Evolutionary conservation across 1,284 basidiomycete genomes (phyloP).

Genomic region (Malassezia vespertilionis): DNA sequence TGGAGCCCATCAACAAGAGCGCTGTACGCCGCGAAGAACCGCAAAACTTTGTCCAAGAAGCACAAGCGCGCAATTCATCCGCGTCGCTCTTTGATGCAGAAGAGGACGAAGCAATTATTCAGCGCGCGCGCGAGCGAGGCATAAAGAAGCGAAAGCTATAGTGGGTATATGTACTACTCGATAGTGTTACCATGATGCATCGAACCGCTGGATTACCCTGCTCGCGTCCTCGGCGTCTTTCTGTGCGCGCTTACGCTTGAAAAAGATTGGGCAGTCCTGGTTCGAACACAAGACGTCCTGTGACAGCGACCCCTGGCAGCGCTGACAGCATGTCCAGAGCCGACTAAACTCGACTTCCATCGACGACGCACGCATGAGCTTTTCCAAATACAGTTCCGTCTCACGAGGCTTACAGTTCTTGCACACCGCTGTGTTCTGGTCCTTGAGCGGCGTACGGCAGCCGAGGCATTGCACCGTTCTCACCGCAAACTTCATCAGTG

Average conservation of each 20-base stretch:
- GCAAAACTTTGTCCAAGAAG: background rate
- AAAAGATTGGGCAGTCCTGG: slow-evolving; percentile 96
- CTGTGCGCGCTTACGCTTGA: slow-evolving; percentile 58
- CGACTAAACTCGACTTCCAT: slow-evolving; percentile 43
- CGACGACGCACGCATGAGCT: slow-evolving; percentile 29
- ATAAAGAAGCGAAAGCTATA: slow-evolving; percentile 13
- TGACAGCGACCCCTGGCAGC: slow-evolving; percentile 42
- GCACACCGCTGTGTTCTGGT: slow-evolving; percentile 39
- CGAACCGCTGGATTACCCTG: slow-evolving; percentile 31
- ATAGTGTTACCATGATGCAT: slow-evolving; percentile 22
- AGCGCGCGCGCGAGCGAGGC: slow-evolving; percentile 9
- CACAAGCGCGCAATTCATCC: background rate
- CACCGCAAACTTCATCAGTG: slow-evolving; percentile 47
- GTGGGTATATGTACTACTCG: background rate
- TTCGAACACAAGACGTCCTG: slow-evolving; percentile 91
- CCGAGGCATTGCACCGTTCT: slow-evolving; percentile 43
- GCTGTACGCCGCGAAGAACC: slow-evolving; percentile 8
- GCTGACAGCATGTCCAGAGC: slow-evolving; percentile 46
- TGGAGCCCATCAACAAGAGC: slow-evolving; percentile 48
- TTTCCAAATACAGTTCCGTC: slow-evolving; percentile 42
- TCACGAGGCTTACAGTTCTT: slow-evolving; percentile 37
- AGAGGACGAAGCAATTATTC: slow-evolving; percentile 14
- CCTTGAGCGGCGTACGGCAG: slow-evolving; percentile 42
- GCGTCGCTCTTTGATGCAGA: slow-evolving; percentile 3
- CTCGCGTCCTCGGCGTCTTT: slow-evolving; percentile 38